Evolutionary conservation across 2,329 filamentous ascomycete species (phyloP).

Genomic region (Penicillium carneum): DNA sequence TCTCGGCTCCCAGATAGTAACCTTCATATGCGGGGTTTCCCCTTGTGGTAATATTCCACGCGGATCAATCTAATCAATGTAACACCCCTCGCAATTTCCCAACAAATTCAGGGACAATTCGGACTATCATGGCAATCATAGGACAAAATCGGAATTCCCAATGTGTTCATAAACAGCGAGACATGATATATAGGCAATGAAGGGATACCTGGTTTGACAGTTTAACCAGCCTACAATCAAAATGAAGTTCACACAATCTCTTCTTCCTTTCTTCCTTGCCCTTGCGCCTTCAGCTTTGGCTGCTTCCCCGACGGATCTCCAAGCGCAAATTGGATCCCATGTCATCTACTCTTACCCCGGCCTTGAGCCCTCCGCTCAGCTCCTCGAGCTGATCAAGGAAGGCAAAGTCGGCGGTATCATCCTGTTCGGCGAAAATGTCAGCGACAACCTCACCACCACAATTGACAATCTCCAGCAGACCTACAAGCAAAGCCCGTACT

Average conservation of each 20-base stretch:
- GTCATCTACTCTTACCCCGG: slow-evolving; percentile 46
- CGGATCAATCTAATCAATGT: slow-evolving; percentile 28
- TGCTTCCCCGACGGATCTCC: slow-evolving; percentile 13
- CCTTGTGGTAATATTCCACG: neutral
- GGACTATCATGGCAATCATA: neutral
- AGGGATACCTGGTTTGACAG: neutral
- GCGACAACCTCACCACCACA: slow-evolving; percentile 31
- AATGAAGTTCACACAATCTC: slow-evolving; percentile 15
- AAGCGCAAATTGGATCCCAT: slow-evolving; percentile 37
- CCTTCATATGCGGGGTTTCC: slow-evolving; percentile 7
- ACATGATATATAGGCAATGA: neutral
- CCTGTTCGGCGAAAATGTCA: slow-evolving; percentile 43
- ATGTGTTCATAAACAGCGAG: neutral
- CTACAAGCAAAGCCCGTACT: slow-evolving; percentile 32
- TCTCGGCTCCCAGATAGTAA: slow-evolving; percentile 10
- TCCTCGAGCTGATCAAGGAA: slow-evolving; percentile 36
- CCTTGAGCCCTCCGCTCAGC: slow-evolving; percentile 34
- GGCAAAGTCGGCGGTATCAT: slow-evolving; percentile 45
- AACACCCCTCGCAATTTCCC: slow-evolving; percentile 15
- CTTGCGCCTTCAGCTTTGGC: slow-evolving; percentile 2
- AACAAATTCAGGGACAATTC: neutral
- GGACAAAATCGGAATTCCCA: neutral
- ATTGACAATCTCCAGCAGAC: slow-evolving; percentile 36
- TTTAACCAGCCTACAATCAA: neutral
- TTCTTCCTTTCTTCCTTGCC: slow-evolving; percentile 14